A percentile compares a stretch with the other conserved stretches of the same genome.
phyloP scores from a whole-genome alignment of 371 early-diverging fungal genomes.

The Rhizopus sp. region DNA sequence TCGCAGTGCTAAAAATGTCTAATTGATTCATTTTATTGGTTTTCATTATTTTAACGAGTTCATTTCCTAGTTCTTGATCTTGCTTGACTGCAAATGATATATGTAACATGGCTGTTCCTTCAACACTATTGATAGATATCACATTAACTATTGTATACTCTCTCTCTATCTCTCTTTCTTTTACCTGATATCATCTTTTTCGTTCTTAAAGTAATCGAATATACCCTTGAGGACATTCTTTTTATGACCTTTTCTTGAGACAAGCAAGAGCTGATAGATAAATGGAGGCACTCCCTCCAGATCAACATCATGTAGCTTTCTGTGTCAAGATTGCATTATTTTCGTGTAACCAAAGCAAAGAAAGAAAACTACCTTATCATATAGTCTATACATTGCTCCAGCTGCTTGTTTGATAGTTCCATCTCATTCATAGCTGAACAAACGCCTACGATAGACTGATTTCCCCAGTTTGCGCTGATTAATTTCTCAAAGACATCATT shows the following conservation, averaged over 20 bases:
- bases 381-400: conserved; percentile 37
- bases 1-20: conserved; percentile 55
- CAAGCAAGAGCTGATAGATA: conserved; percentile 55
- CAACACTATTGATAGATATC: conserved; percentile 27
- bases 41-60: conserved; percentile 58
- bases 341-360: not conserved
- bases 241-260: conserved; percentile 54
- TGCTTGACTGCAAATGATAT: conserved; percentile 65
- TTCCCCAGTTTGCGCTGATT: conserved; percentile 44
- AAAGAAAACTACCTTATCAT: conserved; percentile 31
- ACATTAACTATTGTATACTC: not conserved
- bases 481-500: conserved; percentile 41
- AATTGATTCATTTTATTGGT: conserved; percentile 42
- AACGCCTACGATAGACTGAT: conserved; percentile 39
- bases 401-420: conserved; percentile 42
- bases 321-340: conserved; percentile 10
- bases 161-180: not conserved
- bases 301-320: conserved; percentile 53
- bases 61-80: conserved; percentile 64
- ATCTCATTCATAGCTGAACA: conserved; percentile 55
- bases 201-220: conserved; percentile 17
- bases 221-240: conserved; percentile 18
- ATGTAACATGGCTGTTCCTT: conserved; percentile 65
- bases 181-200: conserved; percentile 5
- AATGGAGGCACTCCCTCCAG: conserved; percentile 58